Evolutionary conservation across 164 flowering plant genomes (phyloP).

Genomic region (Liriodendron chinense): DNA sequence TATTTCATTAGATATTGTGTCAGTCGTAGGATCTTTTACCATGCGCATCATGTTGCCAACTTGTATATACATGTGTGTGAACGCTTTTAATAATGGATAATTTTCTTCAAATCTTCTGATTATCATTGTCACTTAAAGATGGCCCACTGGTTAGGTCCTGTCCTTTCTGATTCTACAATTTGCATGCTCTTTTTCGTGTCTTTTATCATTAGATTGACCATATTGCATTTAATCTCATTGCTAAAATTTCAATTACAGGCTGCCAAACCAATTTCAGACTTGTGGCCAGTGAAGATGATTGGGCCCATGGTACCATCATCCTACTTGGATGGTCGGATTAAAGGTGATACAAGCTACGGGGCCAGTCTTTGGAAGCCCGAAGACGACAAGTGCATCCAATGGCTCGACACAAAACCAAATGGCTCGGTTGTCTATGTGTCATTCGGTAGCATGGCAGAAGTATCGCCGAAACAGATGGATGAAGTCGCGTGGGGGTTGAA

Average conservation of each 20-base stretch:
- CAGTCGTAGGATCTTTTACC: no score
- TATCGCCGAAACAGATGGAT: conserved; percentile 29
- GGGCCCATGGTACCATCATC: conserved; percentile 46
- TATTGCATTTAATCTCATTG: neutral
- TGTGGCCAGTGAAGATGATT: conserved; percentile 20
- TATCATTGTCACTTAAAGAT: no score
- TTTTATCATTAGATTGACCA: no score
- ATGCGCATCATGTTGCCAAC: no score
- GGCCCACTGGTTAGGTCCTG: no score
- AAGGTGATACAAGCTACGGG: conserved; percentile 30
- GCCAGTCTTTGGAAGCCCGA: conserved; percentile 27
- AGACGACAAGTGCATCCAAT: conserved; percentile 16
- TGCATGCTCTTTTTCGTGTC: no score
- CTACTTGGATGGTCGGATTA: conserved; percentile 31
- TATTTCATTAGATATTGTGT: no score
- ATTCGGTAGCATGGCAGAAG: conserved; percentile 32
- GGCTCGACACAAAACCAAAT: conserved; percentile 28
- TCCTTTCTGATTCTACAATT: no score
- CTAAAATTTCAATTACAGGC: conserved; percentile 14
- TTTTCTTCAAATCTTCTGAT: no score
- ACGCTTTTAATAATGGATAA: no score
- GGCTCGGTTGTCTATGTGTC: conserved; percentile 39
- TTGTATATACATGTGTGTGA: no score
- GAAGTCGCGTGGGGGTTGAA: conserved; percentile 21
- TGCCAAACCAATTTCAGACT: conserved; percentile 23